Evolutionary conservation across 2,329 filamentous ascomycete species (phyloP), one percentile per base, ranked within the genome.

Genomic region (Magnaporthales sp.): DNA sequence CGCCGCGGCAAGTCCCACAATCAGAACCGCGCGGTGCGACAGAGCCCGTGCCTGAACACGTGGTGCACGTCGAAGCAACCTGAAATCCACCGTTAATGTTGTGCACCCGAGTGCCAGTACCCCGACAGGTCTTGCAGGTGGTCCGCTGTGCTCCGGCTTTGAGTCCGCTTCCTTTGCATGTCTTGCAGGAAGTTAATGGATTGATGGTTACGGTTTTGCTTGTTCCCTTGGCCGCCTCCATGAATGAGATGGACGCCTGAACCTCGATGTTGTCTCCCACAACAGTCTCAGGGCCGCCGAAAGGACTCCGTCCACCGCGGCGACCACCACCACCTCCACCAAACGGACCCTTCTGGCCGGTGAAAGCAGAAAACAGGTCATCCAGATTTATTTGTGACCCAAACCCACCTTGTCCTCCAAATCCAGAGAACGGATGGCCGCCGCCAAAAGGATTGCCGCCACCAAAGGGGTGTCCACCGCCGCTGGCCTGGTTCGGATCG

Each of bases 211-310:
- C 91, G n/a, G 93, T 90, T 79, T 97, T 96, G 74, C 83, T 89
- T 8, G 90, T 89, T 46, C 95, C 95, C 78, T 96, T 97, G 10
- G 95, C 95, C 7, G 95, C 92, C 75, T 99, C 95, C 88, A 95
- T 91, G 77, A 99, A 99, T 0, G 91, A 93, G 72, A 99, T 94
- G 75, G 87, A 95, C 64, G 92, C 89, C 78, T 97, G 92, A 27
- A 97, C 91, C 77, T 98, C 94, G 73, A 99, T 97, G 76, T 96
- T 93, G 70, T 98, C 93, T 68, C 95, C 95, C n/a, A 97, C 90
- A 71, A 96, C 76, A 24, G 96, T 87, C 75, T 96, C 90, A 72
- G 92, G 81, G 15, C 46, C 29, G 71, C 83, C 86, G 74, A 95
- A 95, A 11, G 91, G 89, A 66, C 84, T 88, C 51, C 85, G 83